Base-by-base conservation (phyloP, 192 early-diverging fungal species). In the Linnemannia exigua region DNA sequence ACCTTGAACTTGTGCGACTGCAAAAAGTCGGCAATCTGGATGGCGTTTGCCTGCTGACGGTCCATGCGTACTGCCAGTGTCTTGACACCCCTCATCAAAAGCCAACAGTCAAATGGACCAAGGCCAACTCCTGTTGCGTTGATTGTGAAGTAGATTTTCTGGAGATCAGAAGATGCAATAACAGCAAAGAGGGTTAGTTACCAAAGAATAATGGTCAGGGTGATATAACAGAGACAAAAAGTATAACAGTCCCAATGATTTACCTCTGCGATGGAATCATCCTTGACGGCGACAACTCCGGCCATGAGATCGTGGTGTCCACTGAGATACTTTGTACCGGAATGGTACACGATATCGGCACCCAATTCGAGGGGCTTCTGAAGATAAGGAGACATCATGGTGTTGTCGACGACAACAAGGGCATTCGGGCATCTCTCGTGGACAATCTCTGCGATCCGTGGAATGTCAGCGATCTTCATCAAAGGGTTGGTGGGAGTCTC, bases 221-320 rank as follows among this genome's bases (percentile, higher is more conserved):
- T 31, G 1, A 67, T 68, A 44, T 52, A 47, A 68, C 69, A 38
- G 14, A 11, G 69, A 28, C 7, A 58, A 41, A 31, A 11, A 63
- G 9, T 12, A 63, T 9, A 54, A 7, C 52, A 31, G 8, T 48
- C 12, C 9, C 46, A n/a, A 25, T 28, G 33, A 73, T 89, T 88
- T 88, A 95, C 94, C 78, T 97, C 94, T 12, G 91, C 97, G 41
- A 98, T 91, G 16, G 92, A 81, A 41, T 91, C 90, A 44, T 92
- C 89, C 44, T 93, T 91, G 79, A 93, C 92, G 7, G 96, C 97
- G 76, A 99, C 94, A 1, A 99, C 96, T 50, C 98, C 98, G n/a
- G 97, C 97, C 97, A 99, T 99, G 82, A 99, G 92, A 86, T 99
- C 98, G 87, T 99, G 97, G 91, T 99, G 98, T 11, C 98, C 98